Conservation (phyloP, 2,329 filamentous ascomycete species). For the Epichloe hybrida region DNA sequence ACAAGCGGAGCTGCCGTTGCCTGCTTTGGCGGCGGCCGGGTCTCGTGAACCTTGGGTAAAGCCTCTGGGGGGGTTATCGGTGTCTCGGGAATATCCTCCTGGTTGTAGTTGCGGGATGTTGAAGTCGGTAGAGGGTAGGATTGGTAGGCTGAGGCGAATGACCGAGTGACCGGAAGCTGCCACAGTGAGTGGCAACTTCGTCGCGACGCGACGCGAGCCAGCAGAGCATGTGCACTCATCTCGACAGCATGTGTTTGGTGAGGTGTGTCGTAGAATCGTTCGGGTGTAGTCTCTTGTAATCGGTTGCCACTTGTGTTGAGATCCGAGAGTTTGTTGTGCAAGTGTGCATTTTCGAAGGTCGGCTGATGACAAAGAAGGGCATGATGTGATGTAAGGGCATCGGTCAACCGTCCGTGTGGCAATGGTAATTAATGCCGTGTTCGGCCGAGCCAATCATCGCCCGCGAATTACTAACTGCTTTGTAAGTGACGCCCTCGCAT, state of each 20-base stretch:
- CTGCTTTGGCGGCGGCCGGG: constrained; percentile 27
- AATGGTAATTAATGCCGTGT: constrained; percentile 5
- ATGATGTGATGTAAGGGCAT: neutral
- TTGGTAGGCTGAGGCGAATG: constrained; percentile 30
- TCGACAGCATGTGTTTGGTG: constrained; percentile 12
- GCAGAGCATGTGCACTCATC: constrained; percentile 31
- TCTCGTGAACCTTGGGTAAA: constrained; percentile 39
- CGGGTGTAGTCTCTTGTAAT: neutral
- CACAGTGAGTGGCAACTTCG: constrained; percentile 26
- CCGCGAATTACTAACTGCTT: constrained; percentile 4
- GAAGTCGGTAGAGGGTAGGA: constrained; percentile 36
- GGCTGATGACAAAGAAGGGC: neutral
- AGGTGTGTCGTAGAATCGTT: neutral
- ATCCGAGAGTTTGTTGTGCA: too few species aligned
- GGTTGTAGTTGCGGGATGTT: constrained; percentile 26
- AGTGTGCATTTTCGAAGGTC: too few species aligned
- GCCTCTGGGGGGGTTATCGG: constrained; percentile 29
- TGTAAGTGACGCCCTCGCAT: neutral
- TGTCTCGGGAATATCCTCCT: constrained; percentile 31
- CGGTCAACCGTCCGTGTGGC: constrained; percentile 6
- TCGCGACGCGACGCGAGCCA: constrained; percentile 27
- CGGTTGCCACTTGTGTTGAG: neutral
- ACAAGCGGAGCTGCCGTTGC: constrained; percentile 8
- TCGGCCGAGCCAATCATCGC: constrained; percentile 11
- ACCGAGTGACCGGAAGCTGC: constrained; percentile 26